Conservation (phyloP, 1,139 yeast species). For the Diutina pseudorugosa region DNA sequence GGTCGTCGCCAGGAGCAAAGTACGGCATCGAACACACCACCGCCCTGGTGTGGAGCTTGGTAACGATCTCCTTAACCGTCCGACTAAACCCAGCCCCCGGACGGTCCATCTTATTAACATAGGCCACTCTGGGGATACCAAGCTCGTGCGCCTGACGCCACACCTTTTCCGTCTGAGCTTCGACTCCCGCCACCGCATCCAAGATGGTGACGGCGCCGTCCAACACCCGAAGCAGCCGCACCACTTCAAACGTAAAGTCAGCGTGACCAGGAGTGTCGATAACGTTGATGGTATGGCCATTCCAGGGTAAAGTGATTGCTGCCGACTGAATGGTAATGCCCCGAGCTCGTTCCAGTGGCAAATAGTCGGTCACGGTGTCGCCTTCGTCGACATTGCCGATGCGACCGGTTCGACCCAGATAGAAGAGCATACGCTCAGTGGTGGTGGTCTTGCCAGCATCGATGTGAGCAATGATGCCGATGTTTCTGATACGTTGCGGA, state of each 20-base stretch:
- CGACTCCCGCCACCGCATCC: constrained; percentile 97
- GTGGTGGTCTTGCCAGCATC: constrained; percentile 91
- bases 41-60: constrained; percentile 63
- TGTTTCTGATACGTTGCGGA: constrained; percentile 21
- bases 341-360: constrained; percentile 81
- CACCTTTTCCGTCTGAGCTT: constrained; percentile 94
- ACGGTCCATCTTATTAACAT: constrained; percentile 91
- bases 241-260: constrained; percentile 92
- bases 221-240: constrained; percentile 72
- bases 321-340: constrained; percentile 97
- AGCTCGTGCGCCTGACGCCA: constrained; percentile 78
- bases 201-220: constrained; percentile 90
- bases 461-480: constrained; percentile 77
- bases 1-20: constrained; percentile 29
- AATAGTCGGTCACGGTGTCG: constrained; percentile 87
- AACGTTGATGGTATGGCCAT: constrained; percentile 58
- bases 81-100: constrained; percentile 92
- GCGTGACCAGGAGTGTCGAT: constrained; percentile 99
- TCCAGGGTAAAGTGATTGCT: constrained; percentile 89
- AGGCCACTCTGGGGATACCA: constrained; percentile 62
- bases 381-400: constrained; percentile 96
- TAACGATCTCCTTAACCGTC: constrained; percentile 76
- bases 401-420: constrained; percentile 66
- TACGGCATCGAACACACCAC: constrained; percentile 73
- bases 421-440: constrained; percentile 83